These are phyloP conservation scores for Monilinia polystroma DNA, from an alignment of 2,329 filamentous ascomycete genomes.

Conservation along the genomic window DNA sequence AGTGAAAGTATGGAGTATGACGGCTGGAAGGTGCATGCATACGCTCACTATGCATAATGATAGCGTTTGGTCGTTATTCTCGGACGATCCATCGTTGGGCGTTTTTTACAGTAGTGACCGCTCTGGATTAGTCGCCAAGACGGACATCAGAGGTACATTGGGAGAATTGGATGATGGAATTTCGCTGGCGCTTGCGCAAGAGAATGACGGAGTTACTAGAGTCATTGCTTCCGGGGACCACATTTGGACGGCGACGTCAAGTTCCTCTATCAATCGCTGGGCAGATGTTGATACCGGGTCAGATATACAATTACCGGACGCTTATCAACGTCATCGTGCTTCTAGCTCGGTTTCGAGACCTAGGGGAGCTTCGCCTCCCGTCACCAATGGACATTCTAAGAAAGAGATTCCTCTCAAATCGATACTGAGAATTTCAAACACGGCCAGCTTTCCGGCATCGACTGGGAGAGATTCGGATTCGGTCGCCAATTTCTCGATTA, in stretches of 20 bases:
- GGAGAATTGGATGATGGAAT: conserved; percentile 81
- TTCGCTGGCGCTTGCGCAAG: conserved; percentile 86
- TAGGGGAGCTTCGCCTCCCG: conserved; percentile 41
- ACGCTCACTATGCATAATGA: conserved; percentile 99
- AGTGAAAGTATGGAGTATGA: conserved; percentile 96
- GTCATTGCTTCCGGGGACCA: conserved; percentile 54
- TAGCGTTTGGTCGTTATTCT: conserved; percentile 94
- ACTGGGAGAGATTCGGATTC: conserved; percentile 54
- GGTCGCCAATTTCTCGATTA: conserved; percentile 50
- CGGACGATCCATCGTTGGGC: conserved; percentile 77
- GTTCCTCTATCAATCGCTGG: conserved; percentile 74
- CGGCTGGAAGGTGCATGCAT: conserved; percentile 92
- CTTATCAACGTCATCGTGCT: conserved; percentile 49
- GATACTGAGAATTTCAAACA: conserved; percentile 80
- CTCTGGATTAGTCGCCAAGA: conserved; percentile 92
- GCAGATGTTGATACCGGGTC: conserved; percentile 75
- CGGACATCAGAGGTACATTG: conserved; percentile 74
- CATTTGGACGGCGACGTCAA: conserved; percentile 71
- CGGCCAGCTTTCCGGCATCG: conserved; percentile 68
- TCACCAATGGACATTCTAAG: conserved; percentile 44
- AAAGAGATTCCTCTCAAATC: conserved; percentile 75
- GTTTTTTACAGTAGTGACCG: conserved; percentile 95
- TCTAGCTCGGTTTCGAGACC: conserved; percentile 47
- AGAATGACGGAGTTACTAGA: conserved; percentile 78
- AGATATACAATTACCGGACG: conserved; percentile 64